Evolutionary conservation across 176 grass and related monocot species (phyloP), one percentile per base, ranked within the genome.

Genomic region (Hsuehochloa calcarea): DNA sequence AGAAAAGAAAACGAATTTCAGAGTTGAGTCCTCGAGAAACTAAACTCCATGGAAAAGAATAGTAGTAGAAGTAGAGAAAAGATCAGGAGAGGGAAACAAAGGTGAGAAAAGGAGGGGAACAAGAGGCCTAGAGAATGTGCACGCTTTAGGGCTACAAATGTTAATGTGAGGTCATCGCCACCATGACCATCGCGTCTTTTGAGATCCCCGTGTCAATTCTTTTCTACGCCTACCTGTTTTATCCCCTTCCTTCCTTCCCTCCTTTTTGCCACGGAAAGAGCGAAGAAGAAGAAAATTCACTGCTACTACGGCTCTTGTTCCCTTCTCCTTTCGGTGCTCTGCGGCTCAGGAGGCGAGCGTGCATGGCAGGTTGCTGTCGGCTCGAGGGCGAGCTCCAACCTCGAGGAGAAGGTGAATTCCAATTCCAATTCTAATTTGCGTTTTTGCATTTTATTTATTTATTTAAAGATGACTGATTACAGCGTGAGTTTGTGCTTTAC

Each of bases 41-140:
- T 31, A 50, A 49, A 70, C 70, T 31, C 43, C 52, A 69, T 5
- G 52, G 52, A 29, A 49, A 62, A 50, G 9, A 76, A 74, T 1
- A 22, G 14, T 5, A n/a, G 49, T 23, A 23, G 55, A 59, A n/a
- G 22, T 23, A 61, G 58, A 25, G 41, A 34, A 34, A 34, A 34
- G 31, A 34, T 34, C 31, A 34, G 1, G 31, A 34, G 31, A 34
- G 31, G 31, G 3, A 34, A 34, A 34, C 31, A 34, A 34, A 34
- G 31, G 31, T 34, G 22, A n/a, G 11, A 7, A 9, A 6, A 17
- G 8, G 50, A 29, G 15, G 78, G 65, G 46, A 86, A 83, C 73
- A 90, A 86, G 71, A 86, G 44, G 56, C 88, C 83, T 82, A 31
- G 88, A 85, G 70, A 50, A 61, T 68, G 77, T 31, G 68, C 60